Conservation (phyloP, 2,329 filamentous ascomycete species). For the Bipolaris cookei region DNA sequence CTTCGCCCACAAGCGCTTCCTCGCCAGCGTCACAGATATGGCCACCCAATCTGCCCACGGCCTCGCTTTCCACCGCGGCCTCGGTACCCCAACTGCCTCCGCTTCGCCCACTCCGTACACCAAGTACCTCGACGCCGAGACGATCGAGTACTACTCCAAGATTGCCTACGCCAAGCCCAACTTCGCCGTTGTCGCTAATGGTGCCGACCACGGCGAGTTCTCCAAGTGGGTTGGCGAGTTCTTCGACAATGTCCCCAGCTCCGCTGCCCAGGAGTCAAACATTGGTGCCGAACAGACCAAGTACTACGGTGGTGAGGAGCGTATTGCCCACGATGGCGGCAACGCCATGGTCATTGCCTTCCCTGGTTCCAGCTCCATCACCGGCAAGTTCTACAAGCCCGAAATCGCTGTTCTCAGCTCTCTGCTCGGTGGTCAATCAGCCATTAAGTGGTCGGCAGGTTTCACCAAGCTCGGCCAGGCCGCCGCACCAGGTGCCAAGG, state of each 20-base stretch:
- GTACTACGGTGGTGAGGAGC: slow-evolving; percentile 96
- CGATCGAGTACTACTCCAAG: slow-evolving; percentile 76
- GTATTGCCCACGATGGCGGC: slow-evolving; percentile 75
- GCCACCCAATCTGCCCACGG: slow-evolving; percentile 86
- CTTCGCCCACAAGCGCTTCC: slow-evolving; percentile 75
- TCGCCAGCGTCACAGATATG: slow-evolving; percentile 67
- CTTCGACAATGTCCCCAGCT: slow-evolving; percentile 73
- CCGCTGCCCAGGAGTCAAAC: slow-evolving; percentile 51
- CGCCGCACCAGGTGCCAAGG: slow-evolving; percentile 68
- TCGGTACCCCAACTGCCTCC: slow-evolving; percentile 79
- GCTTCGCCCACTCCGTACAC: slow-evolving; percentile 72
- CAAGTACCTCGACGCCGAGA: slow-evolving; percentile 80
- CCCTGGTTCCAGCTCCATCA: slow-evolving; percentile 81
- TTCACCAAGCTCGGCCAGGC: slow-evolving; percentile 89
- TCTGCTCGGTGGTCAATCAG: slow-evolving; percentile 87
- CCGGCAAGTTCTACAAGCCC: slow-evolving; percentile 78
- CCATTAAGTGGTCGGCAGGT: slow-evolving; percentile 93
- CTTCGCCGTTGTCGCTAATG: slow-evolving; percentile 89
- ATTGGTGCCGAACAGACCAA: slow-evolving; percentile 71
- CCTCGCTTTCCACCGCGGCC: slow-evolving; percentile 90
- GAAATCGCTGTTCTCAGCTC: slow-evolving; percentile 86
- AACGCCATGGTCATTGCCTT: slow-evolving; percentile 91
- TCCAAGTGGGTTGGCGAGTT: slow-evolving; percentile 92
- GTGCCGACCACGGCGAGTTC: slow-evolving; percentile 76
- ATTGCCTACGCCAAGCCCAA: slow-evolving; percentile 87